These are phyloP conservation scores for Phanerochaete carnosa DNA, from an alignment of 768 basidiomycete genomes.

Conservation along the genomic window DNA sequence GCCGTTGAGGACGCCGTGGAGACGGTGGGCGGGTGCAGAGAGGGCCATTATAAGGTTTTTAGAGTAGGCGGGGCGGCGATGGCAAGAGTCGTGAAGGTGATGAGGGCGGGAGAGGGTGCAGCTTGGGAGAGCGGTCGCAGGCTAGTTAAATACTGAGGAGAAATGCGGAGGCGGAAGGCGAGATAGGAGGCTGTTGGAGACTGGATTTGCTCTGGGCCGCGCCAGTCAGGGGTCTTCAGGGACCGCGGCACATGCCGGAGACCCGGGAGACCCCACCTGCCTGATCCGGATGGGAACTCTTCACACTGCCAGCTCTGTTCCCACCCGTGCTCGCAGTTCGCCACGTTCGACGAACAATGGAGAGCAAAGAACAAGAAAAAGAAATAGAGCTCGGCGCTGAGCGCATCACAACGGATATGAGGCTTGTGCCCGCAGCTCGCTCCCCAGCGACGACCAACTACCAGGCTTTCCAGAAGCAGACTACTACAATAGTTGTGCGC, in stretches of 20 bases:
- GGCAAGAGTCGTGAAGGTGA: neutral
- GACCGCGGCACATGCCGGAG: neutral
- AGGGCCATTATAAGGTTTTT: constrained; percentile 9
- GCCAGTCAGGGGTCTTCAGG: neutral
- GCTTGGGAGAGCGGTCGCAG: neutral
- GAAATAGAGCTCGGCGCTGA: neutral
- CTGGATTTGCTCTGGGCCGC: neutral
- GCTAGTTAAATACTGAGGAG: neutral
- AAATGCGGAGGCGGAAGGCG: neutral
- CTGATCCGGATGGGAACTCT: neutral
- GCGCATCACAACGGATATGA: neutral
- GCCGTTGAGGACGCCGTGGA: constrained; percentile 8
- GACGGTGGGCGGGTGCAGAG: constrained; percentile 14
- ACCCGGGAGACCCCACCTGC: neutral
- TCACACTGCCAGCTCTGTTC: neutral
- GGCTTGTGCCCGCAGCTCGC: neutral
- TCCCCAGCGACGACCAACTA: neutral
- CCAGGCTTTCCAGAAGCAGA: neutral
- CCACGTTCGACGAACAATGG: neutral
- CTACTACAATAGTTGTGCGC: neutral
- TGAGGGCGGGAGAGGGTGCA: neutral
- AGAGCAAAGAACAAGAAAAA: neutral
- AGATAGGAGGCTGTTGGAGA: neutral
- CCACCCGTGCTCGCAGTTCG: neutral
- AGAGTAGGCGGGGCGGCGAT: neutral